Evolutionary conservation across 768 basidiomycete genomes (phyloP).

Genomic region (Cubamyces sp.): DNA sequence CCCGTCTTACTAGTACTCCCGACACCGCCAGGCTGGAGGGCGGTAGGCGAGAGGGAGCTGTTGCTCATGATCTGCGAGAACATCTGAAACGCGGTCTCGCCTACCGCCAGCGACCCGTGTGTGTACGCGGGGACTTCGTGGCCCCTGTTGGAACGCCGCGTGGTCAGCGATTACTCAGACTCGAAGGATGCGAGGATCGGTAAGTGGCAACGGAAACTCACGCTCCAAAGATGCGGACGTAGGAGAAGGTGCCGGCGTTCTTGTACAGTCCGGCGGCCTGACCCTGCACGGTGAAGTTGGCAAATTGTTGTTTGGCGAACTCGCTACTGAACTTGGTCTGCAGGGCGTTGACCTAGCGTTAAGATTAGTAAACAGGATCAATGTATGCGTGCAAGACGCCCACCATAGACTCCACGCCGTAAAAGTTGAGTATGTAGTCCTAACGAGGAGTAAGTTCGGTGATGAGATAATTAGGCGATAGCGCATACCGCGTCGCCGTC

Average conservation of each 20-base stretch:
- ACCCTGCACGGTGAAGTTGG: slow-evolving; percentile 54
- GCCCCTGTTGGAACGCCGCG: slow-evolving; percentile 20
- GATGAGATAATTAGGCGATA: neutral
- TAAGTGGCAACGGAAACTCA: slow-evolving; percentile 15
- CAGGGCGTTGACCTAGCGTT: slow-evolving; percentile 47
- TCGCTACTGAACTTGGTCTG: slow-evolving; percentile 48
- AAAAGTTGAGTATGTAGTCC: slow-evolving; percentile 58
- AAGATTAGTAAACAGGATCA: neutral
- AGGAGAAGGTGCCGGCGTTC: slow-evolving; percentile 61
- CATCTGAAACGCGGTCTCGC: slow-evolving; percentile 36
- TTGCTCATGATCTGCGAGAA: slow-evolving; percentile 39
- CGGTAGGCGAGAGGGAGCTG: slow-evolving; percentile 28
- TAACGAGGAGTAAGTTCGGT: slow-evolving; percentile 1
- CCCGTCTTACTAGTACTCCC: neutral
- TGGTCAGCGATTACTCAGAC: neutral
- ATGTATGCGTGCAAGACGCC: neutral
- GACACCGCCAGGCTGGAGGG: slow-evolving; percentile 7
- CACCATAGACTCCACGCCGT: slow-evolving; percentile 63
- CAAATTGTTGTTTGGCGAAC: slow-evolving; percentile 48
- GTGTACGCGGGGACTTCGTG: slow-evolving; percentile 38
- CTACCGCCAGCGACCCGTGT: slow-evolving; percentile 29
- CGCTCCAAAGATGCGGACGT: slow-evolving; percentile 50
- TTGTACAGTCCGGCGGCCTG: slow-evolving; percentile 56
- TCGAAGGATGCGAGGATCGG: neutral
- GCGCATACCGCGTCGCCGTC: slow-evolving; percentile 58